Evolutionary conservation across 1,284 basidiomycete genomes (phyloP), one percentile per base, ranked within the genome.

Genomic region (Puccinia hordei): DNA sequence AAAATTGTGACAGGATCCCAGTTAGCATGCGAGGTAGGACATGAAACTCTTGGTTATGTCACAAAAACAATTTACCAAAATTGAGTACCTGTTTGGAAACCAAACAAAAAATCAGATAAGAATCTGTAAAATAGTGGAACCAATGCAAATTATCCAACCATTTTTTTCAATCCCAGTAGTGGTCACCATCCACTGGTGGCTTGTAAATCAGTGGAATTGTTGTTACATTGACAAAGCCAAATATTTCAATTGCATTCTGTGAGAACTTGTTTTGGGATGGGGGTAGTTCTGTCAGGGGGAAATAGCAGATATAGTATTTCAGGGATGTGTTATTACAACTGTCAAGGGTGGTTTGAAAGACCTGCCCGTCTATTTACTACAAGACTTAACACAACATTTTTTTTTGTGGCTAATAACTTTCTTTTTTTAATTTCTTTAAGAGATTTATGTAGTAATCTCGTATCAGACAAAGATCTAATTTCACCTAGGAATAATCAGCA

Each of bases 21-120:
- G 69, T n/a, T 24, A 53, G 1, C 69, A 19, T 2, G 69, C 69
- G 2, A 46, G 51, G n/a, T 46, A 49, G 2, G 22, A 46, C 4
- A 49, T 46, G 41, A 71, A 71, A 2, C 49, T 71, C 27, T 71
- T 71, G 44, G 46, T 71, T 2, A 71, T 19, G 19, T 71, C 68
- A 71, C 68, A 71, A 9, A 71, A 9, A 12, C 46, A 41, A 38
- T 5, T 35, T 5, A 71, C 44, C 4, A 41, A 46, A 24, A 71
- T 49, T 8, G 41, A 51, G 41, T 72, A 72, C 33, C 46, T 53
- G 19, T 6, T n/a, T n/a, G 41, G 38, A 24, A n/a, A 13, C 9
- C 9, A 27, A 35, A 30, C 12, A 15, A 35, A 8, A 35, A 9
- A 61, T 61, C 30, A 61, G 57, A 8, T 5, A 51, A 51, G 3